Percentiles rank a stretch among this genome's conserved stretches.
phyloP scores from a whole-genome alignment of 2,329 filamentous ascomycete genomes.

The Coniochaeta sp. region DNA sequence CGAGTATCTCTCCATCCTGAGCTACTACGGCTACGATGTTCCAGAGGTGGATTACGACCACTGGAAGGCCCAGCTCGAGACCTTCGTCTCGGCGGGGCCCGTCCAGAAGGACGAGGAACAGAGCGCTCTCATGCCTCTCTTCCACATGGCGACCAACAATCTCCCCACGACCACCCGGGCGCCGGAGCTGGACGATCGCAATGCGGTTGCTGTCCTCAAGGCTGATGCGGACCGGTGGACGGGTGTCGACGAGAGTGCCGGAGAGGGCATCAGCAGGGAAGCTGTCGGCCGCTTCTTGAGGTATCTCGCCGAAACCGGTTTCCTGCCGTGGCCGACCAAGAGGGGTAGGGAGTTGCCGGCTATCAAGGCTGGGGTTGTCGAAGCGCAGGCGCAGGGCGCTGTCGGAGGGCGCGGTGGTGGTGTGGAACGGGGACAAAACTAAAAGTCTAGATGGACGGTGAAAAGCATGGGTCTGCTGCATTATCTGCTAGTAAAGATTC shows the following conservation, averaged over 20 bases:
- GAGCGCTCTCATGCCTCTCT: constrained; percentile 66
- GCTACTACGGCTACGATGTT: constrained; percentile 65
- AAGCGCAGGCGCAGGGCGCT: constrained; percentile 12
- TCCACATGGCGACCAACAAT: constrained; percentile 64
- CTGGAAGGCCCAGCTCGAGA: constrained; percentile 62
- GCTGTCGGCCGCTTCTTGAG: constrained; percentile 56
- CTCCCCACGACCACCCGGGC: constrained; percentile 63
- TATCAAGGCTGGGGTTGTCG: constrained; percentile 20
- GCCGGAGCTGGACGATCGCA: constrained; percentile 66
- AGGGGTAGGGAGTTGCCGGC: constrained; percentile 23
- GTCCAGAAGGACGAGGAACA: constrained; percentile 53
- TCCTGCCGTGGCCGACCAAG: constrained; percentile 42
- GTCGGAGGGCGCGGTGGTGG: constrained; percentile 16
- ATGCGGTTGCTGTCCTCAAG: constrained; percentile 57
- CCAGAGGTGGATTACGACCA: constrained; percentile 58
- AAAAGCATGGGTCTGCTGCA: no score
- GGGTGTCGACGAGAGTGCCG: constrained; percentile 29
- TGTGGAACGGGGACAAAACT: no score
- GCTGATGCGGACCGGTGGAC: constrained; percentile 54
- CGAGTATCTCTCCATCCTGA: constrained; percentile 64
- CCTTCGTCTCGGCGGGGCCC: constrained; percentile 53
- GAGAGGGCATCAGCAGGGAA: constrained; percentile 49
- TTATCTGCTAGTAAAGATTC: no score
- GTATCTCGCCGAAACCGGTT: constrained; percentile 56
- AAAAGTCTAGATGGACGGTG: no score